A percentile compares a stretch with the other conserved stretches of the same genome.
Conservation (phyloP, 805 yeast genomes). For the Zygotorulaspora sp. region DNA sequence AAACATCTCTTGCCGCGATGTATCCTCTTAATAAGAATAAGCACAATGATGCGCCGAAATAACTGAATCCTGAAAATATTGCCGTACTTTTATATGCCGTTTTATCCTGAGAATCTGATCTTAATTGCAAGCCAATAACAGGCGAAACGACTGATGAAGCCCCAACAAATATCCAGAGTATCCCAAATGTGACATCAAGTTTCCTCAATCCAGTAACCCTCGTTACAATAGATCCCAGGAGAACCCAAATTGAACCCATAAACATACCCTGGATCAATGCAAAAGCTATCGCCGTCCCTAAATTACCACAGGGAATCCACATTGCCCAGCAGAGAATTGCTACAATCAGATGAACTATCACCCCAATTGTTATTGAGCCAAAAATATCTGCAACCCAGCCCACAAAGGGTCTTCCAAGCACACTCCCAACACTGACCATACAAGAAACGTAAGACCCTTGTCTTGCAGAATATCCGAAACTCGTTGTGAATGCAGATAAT, state of each 20-base stretch:
- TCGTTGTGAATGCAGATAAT: conserved; percentile 53
- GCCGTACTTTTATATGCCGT: conserved; percentile 46
- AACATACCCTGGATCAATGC: conserved; percentile 48
- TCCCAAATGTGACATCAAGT: conserved; percentile 44
- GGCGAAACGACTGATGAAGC: conserved; percentile 52
- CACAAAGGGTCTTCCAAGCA: conserved; percentile 50
- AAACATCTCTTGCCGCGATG: conserved; percentile 47
- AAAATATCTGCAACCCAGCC: conserved; percentile 48
- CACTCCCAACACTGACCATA: conserved; percentile 53
- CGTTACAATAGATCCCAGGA: conserved; percentile 47
- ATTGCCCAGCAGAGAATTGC: conserved; percentile 42
- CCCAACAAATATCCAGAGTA: conserved; percentile 52
- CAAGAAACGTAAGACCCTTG: conserved; percentile 57
- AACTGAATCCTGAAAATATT: conserved; percentile 53
- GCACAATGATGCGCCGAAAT: conserved; percentile 41
- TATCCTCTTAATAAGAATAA: conserved; percentile 50
- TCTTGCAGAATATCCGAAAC: conserved; percentile 51
- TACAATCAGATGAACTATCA: conserved; percentile 37
- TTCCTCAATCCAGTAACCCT: conserved; percentile 50
- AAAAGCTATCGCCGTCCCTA: conserved; percentile 50
- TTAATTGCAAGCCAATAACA: conserved; percentile 53
- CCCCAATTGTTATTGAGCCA: conserved; percentile 49
- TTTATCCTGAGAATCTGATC: conserved; percentile 22
- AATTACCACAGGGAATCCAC: conserved; percentile 56
- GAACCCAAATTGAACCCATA: conserved; percentile 60